Evolutionary conservation across 257 asterid genomes (phyloP).

Genomic region (Mentha longifolia): DNA sequence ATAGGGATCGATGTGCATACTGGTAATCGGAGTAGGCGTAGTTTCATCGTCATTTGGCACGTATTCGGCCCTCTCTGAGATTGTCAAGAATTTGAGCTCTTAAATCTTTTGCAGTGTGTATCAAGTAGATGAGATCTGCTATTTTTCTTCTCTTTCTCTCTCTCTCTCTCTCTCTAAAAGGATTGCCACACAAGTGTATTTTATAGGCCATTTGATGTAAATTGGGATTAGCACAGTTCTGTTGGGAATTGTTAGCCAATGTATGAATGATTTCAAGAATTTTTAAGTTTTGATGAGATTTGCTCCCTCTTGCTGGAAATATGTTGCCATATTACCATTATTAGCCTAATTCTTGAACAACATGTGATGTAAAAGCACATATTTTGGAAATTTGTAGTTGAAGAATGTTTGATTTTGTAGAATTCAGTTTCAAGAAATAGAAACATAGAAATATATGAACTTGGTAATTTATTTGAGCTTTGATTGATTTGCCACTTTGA

Average conservation of each 20-base stretch:
- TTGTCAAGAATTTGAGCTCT: slow-evolving; percentile 56
- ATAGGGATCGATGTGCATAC: slow-evolving; percentile 59
- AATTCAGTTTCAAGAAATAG: neutral
- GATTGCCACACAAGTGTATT: neutral
- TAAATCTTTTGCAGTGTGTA: slow-evolving; percentile 23
- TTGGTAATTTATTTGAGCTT: no score
- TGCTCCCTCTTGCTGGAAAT: neutral
- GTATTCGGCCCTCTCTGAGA: slow-evolving; percentile 75
- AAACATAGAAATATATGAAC: no score
- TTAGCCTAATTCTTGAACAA: neutral
- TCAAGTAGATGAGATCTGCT: neutral
- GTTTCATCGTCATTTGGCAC: slow-evolving; percentile 69
- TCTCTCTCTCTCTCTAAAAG: neutral
- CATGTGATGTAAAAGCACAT: neutral
- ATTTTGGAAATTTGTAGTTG: neutral
- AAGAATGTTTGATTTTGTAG: neutral
- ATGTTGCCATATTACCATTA: neutral
- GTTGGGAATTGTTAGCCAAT: neutral
- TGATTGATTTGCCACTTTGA: no score
- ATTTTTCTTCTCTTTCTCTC: neutral
- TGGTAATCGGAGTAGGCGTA: slow-evolving; percentile 64
- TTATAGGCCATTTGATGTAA: no score
- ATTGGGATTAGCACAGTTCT: no score
- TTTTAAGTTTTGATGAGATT: slow-evolving; percentile 16
- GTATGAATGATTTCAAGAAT: neutral